Evolutionary conservation across 108 stramenopile species (phyloP), one percentile per base, ranked within the genome.

Genomic region (Seminavis robusta): DNA sequence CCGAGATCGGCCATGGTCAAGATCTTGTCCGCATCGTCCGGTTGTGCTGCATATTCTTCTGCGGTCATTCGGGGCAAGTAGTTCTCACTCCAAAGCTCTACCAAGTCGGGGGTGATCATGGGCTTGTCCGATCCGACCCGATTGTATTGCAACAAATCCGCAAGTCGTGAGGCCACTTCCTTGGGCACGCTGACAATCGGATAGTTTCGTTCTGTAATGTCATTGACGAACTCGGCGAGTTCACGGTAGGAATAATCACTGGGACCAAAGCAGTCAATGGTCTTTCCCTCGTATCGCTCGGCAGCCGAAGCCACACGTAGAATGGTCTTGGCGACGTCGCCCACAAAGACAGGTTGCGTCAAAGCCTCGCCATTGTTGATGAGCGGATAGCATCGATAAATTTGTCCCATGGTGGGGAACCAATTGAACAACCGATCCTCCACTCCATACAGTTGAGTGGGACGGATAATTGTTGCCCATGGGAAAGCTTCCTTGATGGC

Each of bases 281-380:
- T 82, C 37, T 84, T 76, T 10, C 97, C 97, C 37, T 77, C 84
- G 48, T 89, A 94, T 47, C 71, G 79, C 25, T 76, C 64, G 2
- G 90, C 87, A 59, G 87, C 76, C 65, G 92, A 74, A 26, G 76
- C 61, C 54, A 91, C 76, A 31, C 76, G 52, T 31, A 61, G 43
- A 63, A 97, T 81, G 23, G 90, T 92, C 48, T 78, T 66, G 32
- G 95, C 96, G 21, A 98, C 97, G 73, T 99, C 96, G 11, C 61
- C 88, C 8, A 74, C 95, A 63, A 84, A 98, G 0, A 97, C 92
- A 9, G 98, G 98, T 73, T 98, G 95, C 21, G 94, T 84, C 40
- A 94, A 59, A 21, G 92, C 68, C 13, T 85, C 65, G 7, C 94
- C 94, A 33, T 84, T 86, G 49, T 93, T 86, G 20, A 94, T 63